phyloP scores from a whole-genome alignment of 2,329 filamentous ascomycete species.

The Clathrospora elynae region DNA sequence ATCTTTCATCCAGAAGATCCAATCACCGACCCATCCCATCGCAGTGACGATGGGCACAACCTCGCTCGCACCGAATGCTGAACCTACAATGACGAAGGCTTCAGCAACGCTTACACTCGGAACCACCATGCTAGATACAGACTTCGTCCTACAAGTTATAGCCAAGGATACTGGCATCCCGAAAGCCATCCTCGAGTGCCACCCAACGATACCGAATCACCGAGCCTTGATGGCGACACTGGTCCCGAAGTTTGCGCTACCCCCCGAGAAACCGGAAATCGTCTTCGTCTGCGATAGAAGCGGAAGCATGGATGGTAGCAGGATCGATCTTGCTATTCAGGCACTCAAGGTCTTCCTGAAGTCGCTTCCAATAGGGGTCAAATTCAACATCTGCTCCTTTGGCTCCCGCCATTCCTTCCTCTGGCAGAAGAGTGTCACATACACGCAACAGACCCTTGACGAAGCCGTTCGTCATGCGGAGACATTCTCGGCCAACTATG shows the following conservation, averaged over 20 bases:
- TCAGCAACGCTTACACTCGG: slow-evolving; percentile 65
- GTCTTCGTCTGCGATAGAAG: slow-evolving; percentile 76
- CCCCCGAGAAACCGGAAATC: slow-evolving; percentile 63
- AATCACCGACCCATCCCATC: slow-evolving; percentile 71
- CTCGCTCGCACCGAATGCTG: slow-evolving; percentile 52
- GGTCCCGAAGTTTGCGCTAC: slow-evolving; percentile 71
- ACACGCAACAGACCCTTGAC: slow-evolving; percentile 53
- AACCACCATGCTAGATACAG: slow-evolving; percentile 61
- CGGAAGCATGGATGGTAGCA: slow-evolving; percentile 63
- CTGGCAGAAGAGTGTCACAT: slow-evolving; percentile 55
- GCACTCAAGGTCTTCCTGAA: slow-evolving; percentile 69
- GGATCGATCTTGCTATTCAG: slow-evolving; percentile 59
- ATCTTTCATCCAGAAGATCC: slow-evolving; percentile 64
- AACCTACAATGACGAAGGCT: slow-evolving; percentile 63
- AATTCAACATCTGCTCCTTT: slow-evolving; percentile 75
- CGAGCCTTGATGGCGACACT: slow-evolving; percentile 72
- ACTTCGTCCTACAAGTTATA: slow-evolving; percentile 70
- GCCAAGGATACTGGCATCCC: slow-evolving; percentile 66
- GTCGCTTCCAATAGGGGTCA: slow-evolving; percentile 65
- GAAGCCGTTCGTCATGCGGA: slow-evolving; percentile 53
- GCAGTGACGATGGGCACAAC: slow-evolving; percentile 67
- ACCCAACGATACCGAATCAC: slow-evolving; percentile 65
- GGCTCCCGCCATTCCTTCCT: slow-evolving; percentile 56
- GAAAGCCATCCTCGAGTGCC: slow-evolving; percentile 68
- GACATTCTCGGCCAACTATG: slow-evolving; percentile 54